phyloP scores from a whole-genome alignment of 495 filamentous ascomycete genomes.

The Penicillium diatomitis region DNA sequence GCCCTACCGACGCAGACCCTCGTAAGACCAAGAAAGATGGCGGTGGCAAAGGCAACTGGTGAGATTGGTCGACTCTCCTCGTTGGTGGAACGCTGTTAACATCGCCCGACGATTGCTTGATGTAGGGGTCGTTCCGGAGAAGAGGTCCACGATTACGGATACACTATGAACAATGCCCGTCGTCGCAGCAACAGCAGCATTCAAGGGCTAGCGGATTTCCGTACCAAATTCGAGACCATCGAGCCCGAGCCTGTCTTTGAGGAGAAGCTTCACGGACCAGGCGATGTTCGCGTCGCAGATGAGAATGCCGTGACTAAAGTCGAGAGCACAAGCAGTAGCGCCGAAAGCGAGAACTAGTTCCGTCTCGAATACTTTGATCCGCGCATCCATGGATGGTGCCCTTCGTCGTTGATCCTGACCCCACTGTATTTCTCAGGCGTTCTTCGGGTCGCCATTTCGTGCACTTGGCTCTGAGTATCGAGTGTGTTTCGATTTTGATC shows the following conservation, averaged over 20 bases:
- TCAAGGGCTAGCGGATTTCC: conserved; percentile 57
- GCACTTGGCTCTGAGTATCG: no score
- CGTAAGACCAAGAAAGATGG: conserved; percentile 97
- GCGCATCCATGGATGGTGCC: no score
- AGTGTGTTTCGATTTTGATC: no score
- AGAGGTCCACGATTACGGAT: conserved; percentile 70
- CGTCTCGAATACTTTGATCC: no score
- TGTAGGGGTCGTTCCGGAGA: conserved; percentile 73
- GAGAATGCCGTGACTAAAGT: conserved; percentile 14
- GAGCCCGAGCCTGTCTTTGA: conserved; percentile 85
- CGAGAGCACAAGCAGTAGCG: conserved; percentile 19
- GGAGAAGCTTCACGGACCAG: conserved; percentile 61
- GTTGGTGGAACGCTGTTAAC: not conserved
- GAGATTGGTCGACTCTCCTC: conserved; percentile 19
- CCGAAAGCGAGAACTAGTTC: conserved; percentile 5
- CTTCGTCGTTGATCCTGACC: no score
- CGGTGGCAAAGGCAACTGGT: conserved; percentile 91
- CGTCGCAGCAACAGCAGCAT: conserved; percentile 87
- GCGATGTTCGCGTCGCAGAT: conserved; percentile 21
- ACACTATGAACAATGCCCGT: conserved; percentile 75
- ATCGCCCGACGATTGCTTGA: not conserved
- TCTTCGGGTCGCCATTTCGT: no score
- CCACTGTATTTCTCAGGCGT: no score
- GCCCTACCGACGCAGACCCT: conserved; percentile 71
- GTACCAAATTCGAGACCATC: conserved; percentile 82